These are phyloP conservation scores for Thielaviopsis euricoi DNA, from an alignment of 2,329 filamentous ascomycete species.

Conservation along the genomic window DNA sequence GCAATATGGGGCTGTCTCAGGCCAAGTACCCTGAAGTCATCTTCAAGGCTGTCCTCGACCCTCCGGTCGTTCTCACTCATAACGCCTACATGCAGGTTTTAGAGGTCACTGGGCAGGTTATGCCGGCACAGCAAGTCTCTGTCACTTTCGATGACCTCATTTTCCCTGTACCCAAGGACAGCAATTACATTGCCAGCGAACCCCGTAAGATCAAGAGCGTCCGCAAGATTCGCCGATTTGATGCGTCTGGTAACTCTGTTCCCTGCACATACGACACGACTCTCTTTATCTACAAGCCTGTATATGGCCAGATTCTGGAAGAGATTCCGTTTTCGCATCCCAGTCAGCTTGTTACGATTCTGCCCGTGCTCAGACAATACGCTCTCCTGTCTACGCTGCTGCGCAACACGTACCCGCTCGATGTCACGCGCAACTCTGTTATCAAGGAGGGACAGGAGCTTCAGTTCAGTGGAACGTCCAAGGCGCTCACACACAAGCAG, in stretches of 20 bases:
- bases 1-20: slow-evolving; percentile 26
- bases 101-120: slow-evolving; percentile 18
- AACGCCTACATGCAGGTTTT: slow-evolving; percentile 46
- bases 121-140: slow-evolving; percentile 30
- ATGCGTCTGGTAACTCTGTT: slow-evolving; percentile 8
- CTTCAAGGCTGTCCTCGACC: slow-evolving; percentile 60
- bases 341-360: slow-evolving; percentile 53
- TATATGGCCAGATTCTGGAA: slow-evolving; percentile 50
- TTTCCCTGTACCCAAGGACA: slow-evolving; percentile 35
- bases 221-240: slow-evolving; percentile 20
- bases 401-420: slow-evolving; percentile 34
- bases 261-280: slow-evolving; percentile 27
- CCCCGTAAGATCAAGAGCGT: slow-evolving; percentile 31
- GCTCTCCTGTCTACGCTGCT: slow-evolving; percentile 52
- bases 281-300: slow-evolving; percentile 54
- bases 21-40: slow-evolving; percentile 51
- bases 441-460: background rate
- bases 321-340: slow-evolving; percentile 65
- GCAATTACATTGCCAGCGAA: slow-evolving; percentile 38
- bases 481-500: slow-evolving; percentile 1
- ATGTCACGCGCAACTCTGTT: background rate
- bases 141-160: slow-evolving; percentile 41
- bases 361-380: slow-evolving; percentile 64
- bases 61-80: slow-evolving; percentile 54
- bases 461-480: slow-evolving; percentile 3